phyloP scores from a whole-genome alignment of 1,139 yeast genomes.

The Taphrina deformans region DNA sequence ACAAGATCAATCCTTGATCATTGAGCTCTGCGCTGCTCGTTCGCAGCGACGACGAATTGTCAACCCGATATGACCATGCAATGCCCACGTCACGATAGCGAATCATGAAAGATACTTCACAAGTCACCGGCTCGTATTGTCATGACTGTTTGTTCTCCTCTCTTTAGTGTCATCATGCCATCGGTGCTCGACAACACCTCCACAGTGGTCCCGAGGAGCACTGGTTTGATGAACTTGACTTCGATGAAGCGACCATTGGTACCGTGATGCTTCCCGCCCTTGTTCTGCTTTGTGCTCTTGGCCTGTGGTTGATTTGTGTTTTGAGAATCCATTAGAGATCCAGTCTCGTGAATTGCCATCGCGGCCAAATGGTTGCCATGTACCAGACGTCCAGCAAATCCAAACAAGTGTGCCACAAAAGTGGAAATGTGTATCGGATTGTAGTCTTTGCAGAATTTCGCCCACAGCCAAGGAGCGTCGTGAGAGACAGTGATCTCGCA shows the following conservation, averaged over 20 bases:
- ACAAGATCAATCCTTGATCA: background rate
- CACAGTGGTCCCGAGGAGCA: background rate
- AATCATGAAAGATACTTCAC: background rate
- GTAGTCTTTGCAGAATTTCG: background rate
- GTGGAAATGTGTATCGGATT: background rate
- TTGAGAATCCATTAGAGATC: background rate
- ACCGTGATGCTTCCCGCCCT: background rate
- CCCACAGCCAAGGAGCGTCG: background rate
- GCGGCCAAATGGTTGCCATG: conserved; percentile 1
- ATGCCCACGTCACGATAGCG: background rate
- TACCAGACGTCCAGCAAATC: background rate
- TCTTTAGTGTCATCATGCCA: background rate
- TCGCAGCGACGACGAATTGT: no score
- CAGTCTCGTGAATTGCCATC: background rate
- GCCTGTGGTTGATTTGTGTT: background rate
- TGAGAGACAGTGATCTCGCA: background rate
- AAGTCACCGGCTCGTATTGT: background rate
- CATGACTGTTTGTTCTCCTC: background rate
- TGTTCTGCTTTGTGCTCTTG: background rate
- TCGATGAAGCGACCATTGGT: background rate
- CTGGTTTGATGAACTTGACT: conserved; percentile 1
- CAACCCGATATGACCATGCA: background rate
- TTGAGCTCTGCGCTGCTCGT: no score
- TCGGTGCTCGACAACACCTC: background rate
- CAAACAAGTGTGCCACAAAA: background rate